Evolutionary conservation across 257 asterid genomes (phyloP), one percentile per base, ranked within the genome.

Genomic region (Solanum virginianum): DNA sequence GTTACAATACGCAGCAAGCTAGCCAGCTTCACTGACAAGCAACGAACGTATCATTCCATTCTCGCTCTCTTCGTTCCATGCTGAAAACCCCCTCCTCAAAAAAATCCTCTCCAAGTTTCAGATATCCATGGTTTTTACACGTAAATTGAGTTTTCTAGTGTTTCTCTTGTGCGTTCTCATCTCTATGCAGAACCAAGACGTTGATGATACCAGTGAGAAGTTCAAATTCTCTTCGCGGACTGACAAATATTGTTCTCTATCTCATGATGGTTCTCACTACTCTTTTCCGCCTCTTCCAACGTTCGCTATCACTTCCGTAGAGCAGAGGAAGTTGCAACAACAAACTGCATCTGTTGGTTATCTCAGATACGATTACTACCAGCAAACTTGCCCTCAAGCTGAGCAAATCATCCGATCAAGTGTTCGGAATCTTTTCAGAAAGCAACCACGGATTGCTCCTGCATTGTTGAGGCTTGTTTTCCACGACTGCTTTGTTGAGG

Each of bases 401-500:
- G 96, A 94, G 89, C 80, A 75, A 17, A 91, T 90, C 14, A 83
- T 95, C 80, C 87, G 92, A 66, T 87, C 90, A 2, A 80, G 87
- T 5, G 90, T 93, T 83, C 89, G 74, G 7, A 87, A 87, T 8
- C 85, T 93, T 84, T 88, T 88, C 82, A 49, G 13, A 24, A 10
- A 43, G 80, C 86, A 86, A 53, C 90, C 82, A 5, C 80, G 79
- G 22, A 80, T 91, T 53, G 93, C 92, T 8, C 98, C 98, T 81
- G 92, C 92, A 26, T 74, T 95, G 45, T 32, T 92, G 86, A 83
- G 96, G 74, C 93, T 94, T 4, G 88, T 87, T 69, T 95, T 95
- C 83, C 98, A 95, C 17, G 97, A 94, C 83, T 92, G 95, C 87
- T 92, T 91, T 70, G 90, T 93, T 36, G 83, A 86, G 96, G 97